Percentiles rank a stretch among this genome's conserved stretches.
Conservation (phyloP, 805 yeast genomes). For the Metschnikowia lachancei region DNA sequence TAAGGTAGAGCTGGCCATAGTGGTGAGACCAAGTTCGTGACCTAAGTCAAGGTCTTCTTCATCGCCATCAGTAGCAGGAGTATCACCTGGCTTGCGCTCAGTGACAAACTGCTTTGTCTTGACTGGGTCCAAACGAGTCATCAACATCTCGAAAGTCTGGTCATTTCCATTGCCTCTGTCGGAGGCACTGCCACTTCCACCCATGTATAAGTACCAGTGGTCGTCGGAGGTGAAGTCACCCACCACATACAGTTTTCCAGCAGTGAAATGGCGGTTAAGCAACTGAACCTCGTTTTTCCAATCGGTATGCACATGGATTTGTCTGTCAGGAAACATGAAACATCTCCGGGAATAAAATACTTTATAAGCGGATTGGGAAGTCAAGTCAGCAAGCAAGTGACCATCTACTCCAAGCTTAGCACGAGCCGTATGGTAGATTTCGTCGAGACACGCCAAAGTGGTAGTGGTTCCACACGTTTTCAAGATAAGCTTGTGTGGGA, state of each 20-base stretch:
- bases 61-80: slow-evolving; percentile 28
- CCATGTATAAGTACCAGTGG: slow-evolving; percentile 87
- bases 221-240: slow-evolving; percentile 73
- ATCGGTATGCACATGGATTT: slow-evolving; percentile 72
- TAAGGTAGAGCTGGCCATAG: slow-evolving; percentile 61
- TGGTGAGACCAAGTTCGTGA: slow-evolving; percentile 71
- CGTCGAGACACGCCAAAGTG: slow-evolving; percentile 70
- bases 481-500: slow-evolving; percentile 76
- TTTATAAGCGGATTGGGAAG: slow-evolving; percentile 49
- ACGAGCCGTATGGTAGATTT: slow-evolving; percentile 48
- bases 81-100: slow-evolving; percentile 44
- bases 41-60: slow-evolving; percentile 64
- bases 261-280: slow-evolving; percentile 61
- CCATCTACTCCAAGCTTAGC: slow-evolving; percentile 11
- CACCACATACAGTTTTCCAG: slow-evolving; percentile 66
- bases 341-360: slow-evolving; percentile 88
- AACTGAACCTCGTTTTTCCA: slow-evolving; percentile 80
- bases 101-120: slow-evolving; percentile 59
- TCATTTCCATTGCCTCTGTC: slow-evolving; percentile 32
- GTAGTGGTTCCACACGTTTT: slow-evolving; percentile 98
- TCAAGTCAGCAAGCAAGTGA: slow-evolving; percentile 12
- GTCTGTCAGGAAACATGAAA: slow-evolving; percentile 89
- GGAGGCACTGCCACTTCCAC: slow-evolving; percentile 37
- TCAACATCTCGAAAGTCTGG: slow-evolving; percentile 83
- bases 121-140: slow-evolving; percentile 73